Percentiles rank a stretch among this genome's conserved stretches.
Evolutionary conservation across 2,329 filamentous ascomycete species (phyloP).

Genomic region (Fusarium mundagurra): DNA sequence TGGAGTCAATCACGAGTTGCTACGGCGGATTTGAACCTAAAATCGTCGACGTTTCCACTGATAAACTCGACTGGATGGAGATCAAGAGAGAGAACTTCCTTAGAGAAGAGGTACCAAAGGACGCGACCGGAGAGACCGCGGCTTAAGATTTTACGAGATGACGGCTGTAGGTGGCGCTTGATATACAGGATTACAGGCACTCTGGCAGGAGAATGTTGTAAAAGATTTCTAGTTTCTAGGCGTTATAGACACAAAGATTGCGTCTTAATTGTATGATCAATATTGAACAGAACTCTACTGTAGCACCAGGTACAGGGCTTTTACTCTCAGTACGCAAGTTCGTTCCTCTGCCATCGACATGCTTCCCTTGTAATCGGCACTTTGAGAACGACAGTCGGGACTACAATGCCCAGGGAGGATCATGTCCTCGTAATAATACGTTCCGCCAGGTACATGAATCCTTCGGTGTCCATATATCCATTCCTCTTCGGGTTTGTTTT

Average conservation of each 20-base stretch:
- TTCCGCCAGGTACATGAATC: neutral
- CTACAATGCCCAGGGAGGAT: neutral
- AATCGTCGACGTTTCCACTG: neutral
- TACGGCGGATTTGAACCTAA: neutral
- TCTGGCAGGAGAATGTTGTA: neutral
- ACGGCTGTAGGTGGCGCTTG: neutral
- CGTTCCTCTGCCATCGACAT: neutral
- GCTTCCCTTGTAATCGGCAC: neutral
- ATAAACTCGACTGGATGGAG: neutral
- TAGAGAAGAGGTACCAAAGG: neutral
- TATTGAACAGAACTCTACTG: neutral
- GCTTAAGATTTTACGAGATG: fast-evolving
- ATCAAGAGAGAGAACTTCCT: neutral
- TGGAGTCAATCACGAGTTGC: fast-evolving
- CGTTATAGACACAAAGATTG: neutral
- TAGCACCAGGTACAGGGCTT: neutral
- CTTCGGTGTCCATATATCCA: neutral
- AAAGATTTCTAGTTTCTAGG: neutral
- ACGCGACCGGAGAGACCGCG: fast-evolving
- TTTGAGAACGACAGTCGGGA: neutral
- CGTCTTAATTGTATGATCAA: neutral
- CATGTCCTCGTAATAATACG: neutral
- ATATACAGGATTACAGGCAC: neutral
- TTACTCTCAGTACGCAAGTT: neutral
- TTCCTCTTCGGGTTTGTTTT: neutral